Base-by-base conservation (phyloP, 805 yeast genomes). In the Barnettozyma siamensis region DNA sequence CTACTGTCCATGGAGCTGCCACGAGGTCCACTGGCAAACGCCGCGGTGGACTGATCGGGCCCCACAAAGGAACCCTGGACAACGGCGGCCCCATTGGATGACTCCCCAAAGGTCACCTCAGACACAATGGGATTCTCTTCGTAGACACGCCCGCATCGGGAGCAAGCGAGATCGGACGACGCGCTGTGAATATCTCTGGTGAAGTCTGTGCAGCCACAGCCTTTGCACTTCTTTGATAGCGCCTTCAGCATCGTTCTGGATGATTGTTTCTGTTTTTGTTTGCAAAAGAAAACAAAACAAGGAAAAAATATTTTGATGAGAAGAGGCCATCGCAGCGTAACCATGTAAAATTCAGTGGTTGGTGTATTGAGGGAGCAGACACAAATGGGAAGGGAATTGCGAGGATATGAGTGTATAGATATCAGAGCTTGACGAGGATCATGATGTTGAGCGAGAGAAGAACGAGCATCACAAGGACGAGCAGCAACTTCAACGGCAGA, bases 41-140 rank as follows among this genome's bases (percentile, higher is more conserved):
- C 66, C 0, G 87, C 93, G 59, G 86, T 75, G 1, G 80, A 64
- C 64, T 89, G 96, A 54, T 87, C 96, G 0, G 88, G 83, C 33
- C 88, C 87, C 28, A 93, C 83, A 70, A 87, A 89, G 36, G 95
- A 78, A 57, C 99, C 99, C 50, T 91, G 95, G 2, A 93, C 96
- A 38, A 85, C 78, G 28, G 99, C 96, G 12, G 96, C 97, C 52
- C 99, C 99, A 20, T 83, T 73, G 16, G 95, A 73, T 2, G 89
- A 74, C 57, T 94, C 99, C 33, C 94, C 93, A 65, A 89, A 93
- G 11, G 93, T 85, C 40, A 94, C 93, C 59, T 93, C 99, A 7
- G 95, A 80, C 10, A 94, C 98, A 50, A 93, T 91, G 17, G 95
- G 95, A 54, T 88, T 85, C 57, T 89, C 98, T 49, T 88, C 95